A percentile compares a stretch with the other conserved stretches of the same genome.
Conservation (phyloP, 2,329 filamentous ascomycete genomes). For the Ramichloridium luteum region DNA sequence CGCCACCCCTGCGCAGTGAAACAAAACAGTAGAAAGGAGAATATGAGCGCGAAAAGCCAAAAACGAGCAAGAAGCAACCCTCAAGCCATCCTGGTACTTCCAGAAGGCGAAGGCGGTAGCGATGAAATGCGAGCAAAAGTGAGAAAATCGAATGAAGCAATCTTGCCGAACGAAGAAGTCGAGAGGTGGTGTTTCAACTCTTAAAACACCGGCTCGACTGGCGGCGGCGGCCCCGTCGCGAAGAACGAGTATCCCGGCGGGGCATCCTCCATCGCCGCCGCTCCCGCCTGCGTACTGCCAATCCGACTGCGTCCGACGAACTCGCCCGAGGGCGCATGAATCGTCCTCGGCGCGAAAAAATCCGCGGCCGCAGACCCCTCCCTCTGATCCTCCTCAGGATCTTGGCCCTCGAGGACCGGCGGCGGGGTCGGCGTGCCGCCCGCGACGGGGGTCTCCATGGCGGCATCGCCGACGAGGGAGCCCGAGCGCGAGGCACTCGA, state of each 20-base stretch:
- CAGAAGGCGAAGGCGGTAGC: too few relatives aligned
- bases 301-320: constrained; percentile 4
- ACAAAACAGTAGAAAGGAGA: too few relatives aligned
- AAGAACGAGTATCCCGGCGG: constrained; percentile 20
- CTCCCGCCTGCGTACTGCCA: background rate
- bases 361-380: constrained; percentile 1
- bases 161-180: too few relatives aligned
- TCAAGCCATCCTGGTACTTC: too few relatives aligned
- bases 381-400: constrained; percentile 3
- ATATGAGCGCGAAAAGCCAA: too few relatives aligned
- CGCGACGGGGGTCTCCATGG: constrained; percentile 18
- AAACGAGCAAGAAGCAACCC: too few relatives aligned
- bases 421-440: constrained; percentile 28
- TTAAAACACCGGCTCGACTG: too few relatives aligned
- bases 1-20: too few relatives aligned
- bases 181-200: too few relatives aligned
- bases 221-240: too few relatives aligned
- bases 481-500: constrained; percentile 2
- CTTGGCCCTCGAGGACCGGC: constrained; percentile 17
- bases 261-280: constrained; percentile 9
- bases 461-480: constrained; percentile 15
- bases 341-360: constrained; percentile 19
- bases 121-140: too few relatives aligned
- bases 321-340: constrained; percentile 20
- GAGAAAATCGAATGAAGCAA: too few relatives aligned